Evolutionary conservation across 495 filamentous ascomycete genomes (phyloP).

Genomic region (Aspergillus egyptiacus): DNA sequence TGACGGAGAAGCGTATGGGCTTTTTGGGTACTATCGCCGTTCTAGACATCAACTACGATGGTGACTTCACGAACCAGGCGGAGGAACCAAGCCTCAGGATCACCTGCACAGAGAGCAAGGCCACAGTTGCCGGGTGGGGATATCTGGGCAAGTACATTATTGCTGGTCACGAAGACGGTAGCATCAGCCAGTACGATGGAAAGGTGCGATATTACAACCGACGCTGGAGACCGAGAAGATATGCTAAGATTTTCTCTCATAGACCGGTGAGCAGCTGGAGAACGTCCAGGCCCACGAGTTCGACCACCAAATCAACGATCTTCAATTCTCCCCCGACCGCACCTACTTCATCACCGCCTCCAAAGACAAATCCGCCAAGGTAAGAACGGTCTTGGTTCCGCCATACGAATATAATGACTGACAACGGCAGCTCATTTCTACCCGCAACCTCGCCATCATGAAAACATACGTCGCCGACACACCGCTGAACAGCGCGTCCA

Average conservation of each 20-base stretch:
- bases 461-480: constrained; percentile 92
- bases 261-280: constrained; percentile 77
- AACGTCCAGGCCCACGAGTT: constrained; percentile 76
- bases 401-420: constrained; percentile 10
- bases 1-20: constrained; percentile 97
- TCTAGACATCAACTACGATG: constrained; percentile 74
- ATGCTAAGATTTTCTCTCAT: constrained; percentile 12
- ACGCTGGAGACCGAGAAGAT: not conserved
- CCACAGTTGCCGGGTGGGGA: constrained; percentile 94
- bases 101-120: constrained; percentile 88
- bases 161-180: constrained; percentile 93
- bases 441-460: constrained; percentile 78
- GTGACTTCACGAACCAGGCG: constrained; percentile 55
- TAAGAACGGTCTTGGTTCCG: constrained; percentile 28
- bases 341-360: constrained; percentile 97
- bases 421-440: constrained; percentile 60
- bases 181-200: constrained; percentile 86
- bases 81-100: constrained; percentile 77
- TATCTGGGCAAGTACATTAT: constrained; percentile 91
- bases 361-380: constrained; percentile 96
- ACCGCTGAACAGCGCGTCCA: constrained; percentile 90
- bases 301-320: constrained; percentile 79
- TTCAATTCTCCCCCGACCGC: constrained; percentile 89
- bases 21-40: constrained; percentile 89
- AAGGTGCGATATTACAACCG: constrained; percentile 53